These are phyloP conservation scores for Aphanomyces euteiches DNA, from an alignment of 352 stramenopile species.

Conservation along the genomic window DNA sequence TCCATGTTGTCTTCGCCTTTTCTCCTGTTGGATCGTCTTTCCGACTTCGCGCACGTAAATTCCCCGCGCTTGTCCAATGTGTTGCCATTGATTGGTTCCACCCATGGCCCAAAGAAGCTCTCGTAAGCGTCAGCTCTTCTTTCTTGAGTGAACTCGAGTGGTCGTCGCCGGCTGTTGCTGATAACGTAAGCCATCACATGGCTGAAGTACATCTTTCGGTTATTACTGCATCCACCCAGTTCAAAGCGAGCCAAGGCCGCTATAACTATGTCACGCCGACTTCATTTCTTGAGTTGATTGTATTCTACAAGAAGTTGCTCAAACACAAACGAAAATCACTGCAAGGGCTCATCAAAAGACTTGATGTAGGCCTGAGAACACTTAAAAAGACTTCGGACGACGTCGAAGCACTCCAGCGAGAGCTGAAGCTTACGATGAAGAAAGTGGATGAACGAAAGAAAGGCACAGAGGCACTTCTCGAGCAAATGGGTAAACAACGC, in stretches of 20 bases:
- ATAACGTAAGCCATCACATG: slow-evolving; percentile 92
- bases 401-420: slow-evolving; percentile 72
- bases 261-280: slow-evolving; percentile 93
- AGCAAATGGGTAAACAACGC: slow-evolving; percentile 87
- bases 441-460: slow-evolving; percentile 89
- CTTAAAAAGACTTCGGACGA: slow-evolving; percentile 79
- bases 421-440: slow-evolving; percentile 85
- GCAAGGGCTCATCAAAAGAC: slow-evolving; percentile 59
- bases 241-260: slow-evolving; percentile 64
- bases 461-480: slow-evolving; percentile 79
- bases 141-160: slow-evolving; percentile 81
- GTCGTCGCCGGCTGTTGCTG: slow-evolving; percentile 62
- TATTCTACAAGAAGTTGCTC: slow-evolving; percentile 87
- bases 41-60: slow-evolving; percentile 70
- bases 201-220: slow-evolving; percentile 89
- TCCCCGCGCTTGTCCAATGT: slow-evolving; percentile 66
- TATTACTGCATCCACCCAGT: slow-evolving; percentile 66
- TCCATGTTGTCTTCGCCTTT: slow-evolving; percentile 85
- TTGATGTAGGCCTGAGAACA: slow-evolving; percentile 80
- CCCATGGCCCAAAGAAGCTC: slow-evolving; percentile 83
- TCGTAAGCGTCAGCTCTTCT: slow-evolving; percentile 80
- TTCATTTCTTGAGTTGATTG: slow-evolving; percentile 89
- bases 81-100: slow-evolving; percentile 90
- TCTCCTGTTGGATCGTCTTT: slow-evolving; percentile 76
- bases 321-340: slow-evolving; percentile 51